These are phyloP conservation scores for Saccharomycopsis capsularis DNA, from an alignment of 805 yeast species.

Conservation along the genomic window DNA sequence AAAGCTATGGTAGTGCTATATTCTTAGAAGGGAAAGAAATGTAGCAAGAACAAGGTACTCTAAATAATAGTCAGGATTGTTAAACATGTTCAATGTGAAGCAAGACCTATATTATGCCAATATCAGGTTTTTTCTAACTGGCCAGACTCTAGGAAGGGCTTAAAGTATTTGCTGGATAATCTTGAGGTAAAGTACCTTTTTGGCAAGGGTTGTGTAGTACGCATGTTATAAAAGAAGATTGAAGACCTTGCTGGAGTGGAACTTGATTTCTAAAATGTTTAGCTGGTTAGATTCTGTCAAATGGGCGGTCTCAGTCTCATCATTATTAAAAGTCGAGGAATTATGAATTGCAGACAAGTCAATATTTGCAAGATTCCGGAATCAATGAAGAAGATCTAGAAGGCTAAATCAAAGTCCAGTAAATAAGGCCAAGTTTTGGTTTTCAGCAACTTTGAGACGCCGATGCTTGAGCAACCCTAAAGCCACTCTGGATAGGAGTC, in stretches of 20 bases:
- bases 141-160: neutral
- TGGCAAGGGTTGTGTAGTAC: slow-evolving; percentile 7
- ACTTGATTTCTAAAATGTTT: neutral
- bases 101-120: slow-evolving; percentile 10
- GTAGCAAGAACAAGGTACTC: slow-evolving; percentile 8
- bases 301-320: neutral
- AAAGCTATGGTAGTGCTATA: slow-evolving; percentile 2
- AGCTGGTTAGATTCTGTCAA: neutral
- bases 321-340: too few species aligned
- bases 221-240: slow-evolving; percentile 11
- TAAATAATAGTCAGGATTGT: slow-evolving; percentile 10
- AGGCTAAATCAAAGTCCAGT: neutral
- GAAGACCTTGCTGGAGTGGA: neutral
- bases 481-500: too few species aligned
- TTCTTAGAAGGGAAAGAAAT: slow-evolving; percentile 14
- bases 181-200: slow-evolving; percentile 9
- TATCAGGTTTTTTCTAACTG: neutral
- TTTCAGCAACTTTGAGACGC: neutral
- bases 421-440: neutral
- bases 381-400: neutral
- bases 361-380: slow-evolving; percentile 1
- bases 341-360: neutral
- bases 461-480: too few species aligned
- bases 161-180: neutral
- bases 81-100: slow-evolving; percentile 9